Evolutionary conservation across 2,329 filamentous ascomycete species (phyloP).

Genomic region (Fusarium palustre): DNA sequence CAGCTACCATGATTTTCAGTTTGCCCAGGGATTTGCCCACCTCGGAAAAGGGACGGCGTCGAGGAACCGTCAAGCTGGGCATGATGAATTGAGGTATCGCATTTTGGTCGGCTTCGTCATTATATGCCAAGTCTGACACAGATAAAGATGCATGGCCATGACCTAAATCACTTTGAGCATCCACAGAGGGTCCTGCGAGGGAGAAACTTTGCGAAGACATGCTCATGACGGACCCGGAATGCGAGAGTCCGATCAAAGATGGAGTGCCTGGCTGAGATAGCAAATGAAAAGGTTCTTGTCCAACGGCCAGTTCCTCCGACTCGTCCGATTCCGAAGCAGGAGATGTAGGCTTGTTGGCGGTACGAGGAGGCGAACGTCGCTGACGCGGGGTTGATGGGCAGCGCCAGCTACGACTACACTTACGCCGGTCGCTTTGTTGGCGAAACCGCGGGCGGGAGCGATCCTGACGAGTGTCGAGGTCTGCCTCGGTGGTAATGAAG

Average conservation of each 20-base stretch:
- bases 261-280: slow-evolving; percentile 47
- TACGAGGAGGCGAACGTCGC: slow-evolving; percentile 29
- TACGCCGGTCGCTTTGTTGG: slow-evolving; percentile 39
- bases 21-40: slow-evolving; percentile 85
- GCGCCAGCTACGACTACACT: slow-evolving; percentile 36
- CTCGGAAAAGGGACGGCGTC: slow-evolving; percentile 88
- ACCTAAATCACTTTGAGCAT: slow-evolving; percentile 46
- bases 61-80: slow-evolving; percentile 94
- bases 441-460: slow-evolving; percentile 41
- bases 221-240: slow-evolving; percentile 55
- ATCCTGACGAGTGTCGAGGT: slow-evolving; percentile 46
- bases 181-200: slow-evolving; percentile 58
- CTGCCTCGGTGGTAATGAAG: slow-evolving; percentile 53
- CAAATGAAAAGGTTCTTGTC: slow-evolving; percentile 35
- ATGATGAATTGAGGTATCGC: slow-evolving; percentile 87
- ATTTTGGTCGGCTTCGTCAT: slow-evolving; percentile 33
- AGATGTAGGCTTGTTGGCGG: slow-evolving; percentile 29
- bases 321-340: slow-evolving; percentile 27
- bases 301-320: slow-evolving; percentile 29
- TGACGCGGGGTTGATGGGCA: slow-evolving; percentile 37
- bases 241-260: slow-evolving; percentile 43
- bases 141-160: slow-evolving; percentile 32
- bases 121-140: slow-evolving; percentile 31
- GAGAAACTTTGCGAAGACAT: slow-evolving; percentile 66
- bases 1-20: slow-evolving; percentile 89